These are phyloP conservation scores for Actinidia arguta DNA, from an alignment of 179 eudicot species.

Conservation along the genomic window DNA sequence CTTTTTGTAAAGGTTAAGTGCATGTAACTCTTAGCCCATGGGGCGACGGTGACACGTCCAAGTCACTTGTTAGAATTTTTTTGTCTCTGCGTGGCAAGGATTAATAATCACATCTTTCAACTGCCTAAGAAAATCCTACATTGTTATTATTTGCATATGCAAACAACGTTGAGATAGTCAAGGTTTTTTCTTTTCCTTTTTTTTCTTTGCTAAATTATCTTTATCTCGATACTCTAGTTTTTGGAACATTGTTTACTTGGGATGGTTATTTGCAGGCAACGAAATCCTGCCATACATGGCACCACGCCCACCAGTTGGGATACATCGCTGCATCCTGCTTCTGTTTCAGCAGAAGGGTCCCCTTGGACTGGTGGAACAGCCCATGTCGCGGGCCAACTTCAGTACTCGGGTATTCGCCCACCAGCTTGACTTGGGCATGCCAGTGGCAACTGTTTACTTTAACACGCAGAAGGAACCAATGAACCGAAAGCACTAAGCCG, in stretches of 20 bases:
- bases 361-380: slow-evolving; percentile 27
- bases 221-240: background rate
- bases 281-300: slow-evolving; percentile 60
- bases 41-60: background rate
- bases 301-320: slow-evolving; percentile 63
- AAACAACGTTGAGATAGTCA: background rate
- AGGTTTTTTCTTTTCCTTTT: background rate
- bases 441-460: slow-evolving; percentile 69
- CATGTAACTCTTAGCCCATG: background rate
- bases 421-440: slow-evolving; percentile 52
- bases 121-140: background rate
- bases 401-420: slow-evolving; percentile 57
- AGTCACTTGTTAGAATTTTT: background rate
- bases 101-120: background rate
- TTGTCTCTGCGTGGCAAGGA: background rate
- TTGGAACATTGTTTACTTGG: background rate
- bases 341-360: slow-evolving; percentile 49
- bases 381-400: slow-evolving; percentile 51
- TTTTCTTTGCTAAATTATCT: background rate
- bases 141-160: background rate
- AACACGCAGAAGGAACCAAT: slow-evolving; percentile 68
- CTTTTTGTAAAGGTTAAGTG: slow-evolving; percentile 1
- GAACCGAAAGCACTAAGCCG: slow-evolving; percentile 17
- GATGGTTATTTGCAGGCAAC: slow-evolving; percentile 41
- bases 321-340: slow-evolving; percentile 58